phyloP scores from a whole-genome alignment of 495 filamentous ascomycete species.

The Annulohypoxylon nitens region DNA sequence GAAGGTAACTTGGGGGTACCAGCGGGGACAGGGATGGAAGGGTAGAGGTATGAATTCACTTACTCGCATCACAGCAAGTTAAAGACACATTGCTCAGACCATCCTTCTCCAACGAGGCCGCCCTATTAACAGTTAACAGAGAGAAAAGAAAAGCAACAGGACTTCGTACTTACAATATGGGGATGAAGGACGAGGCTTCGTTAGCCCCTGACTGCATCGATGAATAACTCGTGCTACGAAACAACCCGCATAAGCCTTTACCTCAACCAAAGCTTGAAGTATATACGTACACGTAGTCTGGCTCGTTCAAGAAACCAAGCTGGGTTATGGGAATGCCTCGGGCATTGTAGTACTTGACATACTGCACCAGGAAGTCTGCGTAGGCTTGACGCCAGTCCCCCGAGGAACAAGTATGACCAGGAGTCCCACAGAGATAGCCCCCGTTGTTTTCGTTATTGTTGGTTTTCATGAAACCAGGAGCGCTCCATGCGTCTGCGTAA shows the following conservation, averaged over 20 bases:
- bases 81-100: constrained; percentile 53
- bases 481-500: constrained; percentile 69
- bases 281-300: constrained; percentile 56
- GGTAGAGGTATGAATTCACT: neutral
- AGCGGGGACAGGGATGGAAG: neutral
- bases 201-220: constrained; percentile 59
- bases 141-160: constrained; percentile 30
- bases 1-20: neutral
- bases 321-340: constrained; percentile 62
- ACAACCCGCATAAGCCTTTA: neutral
- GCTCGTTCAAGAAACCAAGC: constrained; percentile 71
- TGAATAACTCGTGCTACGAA: constrained; percentile 55
- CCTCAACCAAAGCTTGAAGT: neutral
- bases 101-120: constrained; percentile 36
- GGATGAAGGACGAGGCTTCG: constrained; percentile 68
- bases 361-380: constrained; percentile 67
- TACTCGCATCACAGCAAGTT: constrained; percentile 64
- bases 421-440: constrained; percentile 66
- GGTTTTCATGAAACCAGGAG: constrained; percentile 71
- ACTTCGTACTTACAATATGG: constrained; percentile 47
- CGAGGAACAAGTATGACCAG: constrained; percentile 57
- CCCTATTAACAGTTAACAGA: too few relatives aligned
- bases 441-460: constrained; percentile 61
- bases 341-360: constrained; percentile 62
- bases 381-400: constrained; percentile 70